These are phyloP conservation scores for Termitomyces sp. DNA, from an alignment of 768 basidiomycete species.

Conservation along the genomic window DNA sequence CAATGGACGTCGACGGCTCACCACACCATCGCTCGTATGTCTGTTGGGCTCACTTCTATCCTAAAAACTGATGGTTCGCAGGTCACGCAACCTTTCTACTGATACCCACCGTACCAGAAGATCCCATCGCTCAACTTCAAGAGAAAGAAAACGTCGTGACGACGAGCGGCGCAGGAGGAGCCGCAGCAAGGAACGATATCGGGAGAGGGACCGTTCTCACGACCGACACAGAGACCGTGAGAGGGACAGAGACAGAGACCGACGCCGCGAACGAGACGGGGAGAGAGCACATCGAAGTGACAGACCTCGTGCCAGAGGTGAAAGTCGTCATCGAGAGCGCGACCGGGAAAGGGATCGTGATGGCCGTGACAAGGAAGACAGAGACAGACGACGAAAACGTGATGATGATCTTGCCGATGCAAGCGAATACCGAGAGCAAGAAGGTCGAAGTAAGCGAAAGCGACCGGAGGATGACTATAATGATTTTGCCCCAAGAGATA, in stretches of 20 bases:
- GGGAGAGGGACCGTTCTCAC: conserved; percentile 51
- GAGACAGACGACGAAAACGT: conserved; percentile 59
- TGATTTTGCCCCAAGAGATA: conserved; percentile 39
- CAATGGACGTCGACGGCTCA: conserved; percentile 62
- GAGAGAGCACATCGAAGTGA: conserved; percentile 44
- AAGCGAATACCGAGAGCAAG: conserved; percentile 36
- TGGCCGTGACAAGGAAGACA: conserved; percentile 36
- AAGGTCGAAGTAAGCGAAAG: conserved; percentile 64
- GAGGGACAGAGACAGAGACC: conserved; percentile 35
- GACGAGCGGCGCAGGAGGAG: conserved; percentile 60
- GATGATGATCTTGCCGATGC: conserved; percentile 53
- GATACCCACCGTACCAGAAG: conserved; percentile 70
- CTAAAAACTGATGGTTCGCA: conserved; percentile 14
- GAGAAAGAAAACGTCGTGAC: conserved; percentile 51
- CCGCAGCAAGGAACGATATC: conserved; percentile 53
- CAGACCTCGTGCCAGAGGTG: conserved; percentile 43
- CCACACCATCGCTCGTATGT: conserved; percentile 59
- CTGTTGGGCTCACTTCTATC: background rate
- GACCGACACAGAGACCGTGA: conserved; percentile 41
- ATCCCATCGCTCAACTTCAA: conserved; percentile 69
- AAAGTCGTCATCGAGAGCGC: conserved; percentile 51
- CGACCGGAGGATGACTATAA: conserved; percentile 49
- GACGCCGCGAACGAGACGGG: conserved; percentile 45
- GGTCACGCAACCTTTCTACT: conserved; percentile 70
- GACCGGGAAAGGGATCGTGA: conserved; percentile 37